These are phyloP conservation scores for Fabrea salina DNA, from an alignment of 169 alveolate genomes.

Conservation along the genomic window DNA sequence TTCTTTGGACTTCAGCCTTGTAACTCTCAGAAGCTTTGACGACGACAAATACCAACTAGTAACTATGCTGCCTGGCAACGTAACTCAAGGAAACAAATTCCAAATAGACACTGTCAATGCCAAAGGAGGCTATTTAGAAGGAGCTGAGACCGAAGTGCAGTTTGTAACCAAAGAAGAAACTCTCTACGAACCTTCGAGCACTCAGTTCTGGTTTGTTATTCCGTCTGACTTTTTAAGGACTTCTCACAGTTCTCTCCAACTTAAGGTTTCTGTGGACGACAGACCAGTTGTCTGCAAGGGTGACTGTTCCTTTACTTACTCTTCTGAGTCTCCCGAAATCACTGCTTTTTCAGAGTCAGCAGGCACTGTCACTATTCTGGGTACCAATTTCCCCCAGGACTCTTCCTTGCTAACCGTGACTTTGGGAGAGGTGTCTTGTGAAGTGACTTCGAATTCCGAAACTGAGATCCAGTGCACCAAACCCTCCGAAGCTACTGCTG, in stretches of 20 bases:
- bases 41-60: too few species aligned
- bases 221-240: constrained; percentile 27
- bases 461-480: neutral
- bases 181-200: neutral
- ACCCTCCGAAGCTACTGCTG: constrained; percentile 7
- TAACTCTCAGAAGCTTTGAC: too few species aligned
- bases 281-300: constrained; percentile 5
- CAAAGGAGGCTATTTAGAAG: too few species aligned
- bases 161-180: too few species aligned
- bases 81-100: too few species aligned
- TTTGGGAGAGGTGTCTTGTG: neutral
- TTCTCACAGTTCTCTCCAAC: neutral
- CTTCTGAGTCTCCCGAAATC: neutral
- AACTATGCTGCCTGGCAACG: too few species aligned
- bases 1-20: too few species aligned
- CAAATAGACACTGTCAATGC: too few species aligned
- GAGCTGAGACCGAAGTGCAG: too few species aligned
- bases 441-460: neutral
- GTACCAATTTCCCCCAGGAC: neutral
- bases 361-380: neutral
- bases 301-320: neutral
- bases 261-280: neutral
- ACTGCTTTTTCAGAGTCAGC: neutral
- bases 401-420: neutral
- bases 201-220: constrained; percentile 8